Evolutionary conservation across 2,329 filamentous ascomycete species (phyloP), one percentile per base, ranked within the genome.

Genomic region (Talaromyces atroroseus): DNA sequence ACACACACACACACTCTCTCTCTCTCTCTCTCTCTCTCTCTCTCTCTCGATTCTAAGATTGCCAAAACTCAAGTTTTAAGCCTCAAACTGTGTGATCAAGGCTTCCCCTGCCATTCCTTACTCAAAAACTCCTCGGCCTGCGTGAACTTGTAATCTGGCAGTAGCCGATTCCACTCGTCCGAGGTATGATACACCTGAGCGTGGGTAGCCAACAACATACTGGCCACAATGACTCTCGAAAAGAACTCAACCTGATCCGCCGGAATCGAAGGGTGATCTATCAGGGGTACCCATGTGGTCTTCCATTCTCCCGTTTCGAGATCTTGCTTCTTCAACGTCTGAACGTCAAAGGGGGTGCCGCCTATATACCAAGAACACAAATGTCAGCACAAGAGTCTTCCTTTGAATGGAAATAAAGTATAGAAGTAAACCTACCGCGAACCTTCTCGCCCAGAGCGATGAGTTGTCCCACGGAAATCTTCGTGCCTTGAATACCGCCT

Each of bases 401-500:
- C n/a, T 12, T 51, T 40, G 47, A 54, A 45, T 46, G 11, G 16
- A n/a, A n/a, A n/a, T n/a, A n/a, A n/a, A n/a, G n/a, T n/a, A n/a
- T n/a, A n/a, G n/a, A n/a, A 21, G n/a, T 49, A 45, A 18, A 59
- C 65, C 47, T 61, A 71, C 72, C 71, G 53, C 66, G 63, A 32
- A 74, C 57, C 54, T 63, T 67, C 60, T 72, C 67, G 2, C 65
- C 73, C 11, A 76, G 42, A 14, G 60, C 57, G 2, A 75, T 50
- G 6, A 76, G 23, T 50, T 74, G 51, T 2, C 60, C 50, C 0
- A 68, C 34, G 0, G 68, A 66, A 16, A 71, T 46, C 8, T 59
- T 61, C n/a, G 62, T 68, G 18, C 73, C 74, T 18, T 50, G 58
- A 45, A 77, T 69, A 3, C 75, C 74, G 2, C 74, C 74, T 21